Conservation (phyloP, 352 stramenopile genomes). For the Hyaloperonospora brassicae region DNA sequence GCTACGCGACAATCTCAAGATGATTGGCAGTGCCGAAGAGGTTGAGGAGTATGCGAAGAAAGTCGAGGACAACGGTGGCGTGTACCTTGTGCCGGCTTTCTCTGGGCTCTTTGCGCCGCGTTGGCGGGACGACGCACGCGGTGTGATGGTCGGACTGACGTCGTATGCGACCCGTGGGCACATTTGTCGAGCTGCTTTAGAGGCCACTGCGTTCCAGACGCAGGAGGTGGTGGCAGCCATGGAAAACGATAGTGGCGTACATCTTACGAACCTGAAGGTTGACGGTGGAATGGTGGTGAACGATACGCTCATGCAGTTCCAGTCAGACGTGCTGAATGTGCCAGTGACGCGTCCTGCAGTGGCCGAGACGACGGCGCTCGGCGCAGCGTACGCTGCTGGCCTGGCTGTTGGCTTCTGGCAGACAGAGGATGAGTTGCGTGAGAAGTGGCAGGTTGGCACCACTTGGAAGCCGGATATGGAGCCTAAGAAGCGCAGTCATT, state of each 20-base stretch:
- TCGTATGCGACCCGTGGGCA: constrained; percentile 92
- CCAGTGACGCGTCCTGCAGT: constrained; percentile 90
- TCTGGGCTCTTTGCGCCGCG: constrained; percentile 95
- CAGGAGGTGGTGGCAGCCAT: constrained; percentile 92
- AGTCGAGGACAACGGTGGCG: constrained; percentile 90
- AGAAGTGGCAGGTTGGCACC: constrained; percentile 70
- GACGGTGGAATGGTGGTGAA: constrained; percentile 98
- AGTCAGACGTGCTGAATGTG: constrained; percentile 93
- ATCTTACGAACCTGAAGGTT: constrained; percentile 90
- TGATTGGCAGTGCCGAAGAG: constrained; percentile 87
- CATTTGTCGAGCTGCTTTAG: constrained; percentile 92
- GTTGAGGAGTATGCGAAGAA: constrained; percentile 83
- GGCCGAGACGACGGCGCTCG: constrained; percentile 95
- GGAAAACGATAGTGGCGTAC: constrained; percentile 87
- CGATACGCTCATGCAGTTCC: constrained; percentile 97
- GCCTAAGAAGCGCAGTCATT: constrained; percentile 38
- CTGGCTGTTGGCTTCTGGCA: constrained; percentile 95
- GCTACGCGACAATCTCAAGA: constrained; percentile 96
- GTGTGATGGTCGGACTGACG: constrained; percentile 94
- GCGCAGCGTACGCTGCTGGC: constrained; percentile 95
- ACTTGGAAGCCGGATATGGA: constrained; percentile 76
- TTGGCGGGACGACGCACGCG: constrained; percentile 95
- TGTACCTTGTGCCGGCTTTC: constrained; percentile 98
- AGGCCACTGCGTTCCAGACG: constrained; percentile 94
- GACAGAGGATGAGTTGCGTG: constrained; percentile 73